Evolutionary conservation across 192 early-diverging fungal genomes (phyloP), one percentile per base, ranked within the genome.

Genomic region (Entomortierella beljakovae): DNA sequence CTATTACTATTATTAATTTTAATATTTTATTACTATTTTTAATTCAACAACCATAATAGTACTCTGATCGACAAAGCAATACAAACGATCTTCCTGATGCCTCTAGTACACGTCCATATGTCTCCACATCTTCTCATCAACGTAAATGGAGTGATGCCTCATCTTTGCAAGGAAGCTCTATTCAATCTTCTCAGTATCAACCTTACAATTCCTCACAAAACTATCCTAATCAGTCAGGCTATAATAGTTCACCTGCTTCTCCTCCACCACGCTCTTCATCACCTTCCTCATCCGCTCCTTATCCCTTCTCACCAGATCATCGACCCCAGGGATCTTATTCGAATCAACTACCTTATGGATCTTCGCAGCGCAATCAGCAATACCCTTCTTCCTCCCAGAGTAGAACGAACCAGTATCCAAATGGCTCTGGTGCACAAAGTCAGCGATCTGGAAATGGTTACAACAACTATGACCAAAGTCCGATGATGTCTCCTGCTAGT

Each of bases 71-170:
- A 57, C 52, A 63, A 31, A 38, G 32, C 6, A 49, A 13, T 58
- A 4, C 32, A 28, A 26, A 3, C 5, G 22, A 28, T 28, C 26
- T 2, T n/a, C 23, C 32, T 25, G 61, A 58, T 40, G 34, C 43
- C 11, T 22, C 22, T 35, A 71, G 70, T 5, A 60, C 59, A 6
- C 70, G 70, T 23, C 38, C 70, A 16, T 62, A 49, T 54, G 26
- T 43, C 3, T 26, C 57, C 22, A 32, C 29, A 29, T 57, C 56
- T 38, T 58, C 65, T 20, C 75, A 79, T 34, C 75, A 65, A 35
- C 75, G 75, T 18, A 61, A 79, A 23, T 79, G 75, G 75, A 70
- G 67, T 49, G 75, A 79, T 48, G 38, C 75, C 6, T 79, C 75
- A 6, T 79, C 75, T 10, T 56, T 79, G 3, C 66, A 66, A 61